Percentiles rank a stretch among this genome's conserved stretches.
phyloP scores from a whole-genome alignment of 2,329 filamentous ascomycete species.

The Alternaria tenuissima region DNA sequence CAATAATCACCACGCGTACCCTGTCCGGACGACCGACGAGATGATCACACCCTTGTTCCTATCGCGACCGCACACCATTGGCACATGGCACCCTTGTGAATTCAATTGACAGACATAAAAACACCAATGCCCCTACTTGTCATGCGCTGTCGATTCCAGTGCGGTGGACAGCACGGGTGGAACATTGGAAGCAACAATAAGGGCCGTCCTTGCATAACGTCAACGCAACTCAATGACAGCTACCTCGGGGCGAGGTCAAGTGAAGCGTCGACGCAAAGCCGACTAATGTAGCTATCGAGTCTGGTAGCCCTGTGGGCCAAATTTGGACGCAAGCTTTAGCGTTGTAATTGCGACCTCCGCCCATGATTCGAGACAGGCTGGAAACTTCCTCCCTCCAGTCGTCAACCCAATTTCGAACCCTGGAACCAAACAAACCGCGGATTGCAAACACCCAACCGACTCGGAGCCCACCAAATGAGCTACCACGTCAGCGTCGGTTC shows the following conservation, averaged over 20 bases:
- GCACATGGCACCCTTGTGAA: constrained; percentile 50
- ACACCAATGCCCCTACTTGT: constrained; percentile 9
- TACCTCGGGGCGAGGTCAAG: constrained; percentile 15
- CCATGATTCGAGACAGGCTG: constrained; percentile 16
- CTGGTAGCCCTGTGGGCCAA: constrained; percentile 4
- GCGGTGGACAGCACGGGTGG: constrained; percentile 36
- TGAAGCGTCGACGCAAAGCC: constrained; percentile 28
- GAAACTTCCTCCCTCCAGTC: constrained; percentile 12
- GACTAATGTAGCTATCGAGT: constrained; percentile 8
- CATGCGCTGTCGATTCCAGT: constrained; percentile 28
- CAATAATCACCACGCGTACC: constrained; percentile 6
- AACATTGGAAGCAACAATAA: constrained; percentile 33
- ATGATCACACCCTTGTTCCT: constrained; percentile 27
- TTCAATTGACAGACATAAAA: constrained; percentile 11
- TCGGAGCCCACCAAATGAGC: constrained; percentile 3
- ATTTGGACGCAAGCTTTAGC: constrained; percentile 21
- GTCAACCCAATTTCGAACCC: constrained; percentile 2
- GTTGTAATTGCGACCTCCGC: constrained; percentile 11
- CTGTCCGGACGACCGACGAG: constrained; percentile 18
- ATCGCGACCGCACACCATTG: constrained; percentile 29
- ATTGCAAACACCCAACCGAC: constrained; percentile 9
- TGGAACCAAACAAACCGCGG: constrained; percentile 7
- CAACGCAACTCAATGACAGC: constrained; percentile 20
- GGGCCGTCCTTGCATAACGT: constrained; percentile 38
- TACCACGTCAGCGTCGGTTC: constrained; percentile 11